These are phyloP conservation scores for Prunus kanzakura DNA, from an alignment of 306 rosid genomes.

Conservation along the genomic window DNA sequence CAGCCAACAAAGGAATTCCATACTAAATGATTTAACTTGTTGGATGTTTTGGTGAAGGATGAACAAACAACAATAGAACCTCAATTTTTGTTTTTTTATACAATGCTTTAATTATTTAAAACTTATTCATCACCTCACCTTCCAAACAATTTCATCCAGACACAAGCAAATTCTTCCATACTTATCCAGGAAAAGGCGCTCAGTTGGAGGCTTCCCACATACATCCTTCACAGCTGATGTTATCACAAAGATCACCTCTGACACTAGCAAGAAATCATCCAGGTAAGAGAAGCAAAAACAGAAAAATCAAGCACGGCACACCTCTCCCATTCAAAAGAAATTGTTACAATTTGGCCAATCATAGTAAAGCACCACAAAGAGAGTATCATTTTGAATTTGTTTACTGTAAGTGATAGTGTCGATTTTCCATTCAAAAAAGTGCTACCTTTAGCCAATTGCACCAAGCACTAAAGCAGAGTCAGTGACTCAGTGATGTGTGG, in stretches of 20 bases:
- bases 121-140: constrained; percentile 45
- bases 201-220: constrained; percentile 84
- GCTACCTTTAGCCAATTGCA: constrained; percentile 4
- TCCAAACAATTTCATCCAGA: constrained; percentile 94
- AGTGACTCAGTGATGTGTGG: background rate
- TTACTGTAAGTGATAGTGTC: background rate
- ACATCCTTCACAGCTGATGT: constrained; percentile 92
- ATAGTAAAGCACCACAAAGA: background rate
- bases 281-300: background rate
- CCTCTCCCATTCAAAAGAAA: background rate
- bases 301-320: background rate
- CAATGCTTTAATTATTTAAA: background rate
- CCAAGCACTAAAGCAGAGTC: background rate
- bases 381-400: constrained; percentile 1
- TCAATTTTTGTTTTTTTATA: background rate
- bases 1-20: background rate
- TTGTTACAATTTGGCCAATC: background rate
- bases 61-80: constrained; percentile 1
- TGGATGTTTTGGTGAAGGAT: background rate
- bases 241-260: constrained; percentile 82
- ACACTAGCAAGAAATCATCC: constrained; percentile 45
- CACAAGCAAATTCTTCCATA: constrained; percentile 91
- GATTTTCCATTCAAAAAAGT: background rate
- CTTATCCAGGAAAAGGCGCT: constrained; percentile 90
- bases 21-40: background rate